Conservation (phyloP, 306 rosid genomes). For the Acacia acuminata region DNA sequence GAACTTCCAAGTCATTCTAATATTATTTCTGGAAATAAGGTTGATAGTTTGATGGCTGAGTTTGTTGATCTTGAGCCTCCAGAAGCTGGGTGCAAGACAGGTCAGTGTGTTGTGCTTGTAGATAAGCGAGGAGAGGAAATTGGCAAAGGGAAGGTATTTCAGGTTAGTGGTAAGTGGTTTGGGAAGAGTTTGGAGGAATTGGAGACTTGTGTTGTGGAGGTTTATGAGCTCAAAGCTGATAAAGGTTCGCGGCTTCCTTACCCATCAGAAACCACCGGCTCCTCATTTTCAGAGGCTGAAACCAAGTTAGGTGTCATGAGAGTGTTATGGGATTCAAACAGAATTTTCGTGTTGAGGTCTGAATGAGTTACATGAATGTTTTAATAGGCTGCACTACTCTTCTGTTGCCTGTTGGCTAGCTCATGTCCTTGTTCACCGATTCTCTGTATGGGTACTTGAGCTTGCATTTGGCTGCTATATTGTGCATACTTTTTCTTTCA, state of each 20-base stretch:
- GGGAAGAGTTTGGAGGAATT: slow-evolving; percentile 67
- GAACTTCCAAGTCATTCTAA: slow-evolving; percentile 38
- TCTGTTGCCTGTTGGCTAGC: slow-evolving; percentile 24
- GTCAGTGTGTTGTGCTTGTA: slow-evolving; percentile 57
- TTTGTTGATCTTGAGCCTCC: slow-evolving; percentile 37
- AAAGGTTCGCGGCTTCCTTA: slow-evolving; percentile 56
- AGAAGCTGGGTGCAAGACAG: slow-evolving; percentile 53
- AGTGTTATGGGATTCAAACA: slow-evolving; percentile 76
- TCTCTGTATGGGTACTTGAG: background rate
- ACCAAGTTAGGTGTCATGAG: slow-evolving; percentile 68
- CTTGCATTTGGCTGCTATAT: slow-evolving; percentile 8
- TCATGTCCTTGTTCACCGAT: slow-evolving; percentile 3
- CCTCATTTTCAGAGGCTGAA: slow-evolving; percentile 74
- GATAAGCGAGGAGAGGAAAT: slow-evolving; percentile 63
- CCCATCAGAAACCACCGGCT: slow-evolving; percentile 64
- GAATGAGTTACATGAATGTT: slow-evolving; percentile 33
- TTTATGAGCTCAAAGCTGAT: slow-evolving; percentile 64
- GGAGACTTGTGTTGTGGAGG: slow-evolving; percentile 60
- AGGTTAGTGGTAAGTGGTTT: slow-evolving; percentile 63
- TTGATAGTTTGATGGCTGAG: slow-evolving; percentile 41
- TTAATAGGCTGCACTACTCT: slow-evolving; percentile 24
- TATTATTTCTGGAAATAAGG: slow-evolving; percentile 23
- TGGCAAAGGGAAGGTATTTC: slow-evolving; percentile 73
- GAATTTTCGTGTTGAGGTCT: slow-evolving; percentile 43
- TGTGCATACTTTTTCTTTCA: background rate